Percentiles rank a stretch among this genome's conserved stretches.
These are phyloP conservation scores for Zygosaccharomyces pseudobailii DNA, from an alignment of 1,139 yeast genomes.

Conservation along the genomic window DNA sequence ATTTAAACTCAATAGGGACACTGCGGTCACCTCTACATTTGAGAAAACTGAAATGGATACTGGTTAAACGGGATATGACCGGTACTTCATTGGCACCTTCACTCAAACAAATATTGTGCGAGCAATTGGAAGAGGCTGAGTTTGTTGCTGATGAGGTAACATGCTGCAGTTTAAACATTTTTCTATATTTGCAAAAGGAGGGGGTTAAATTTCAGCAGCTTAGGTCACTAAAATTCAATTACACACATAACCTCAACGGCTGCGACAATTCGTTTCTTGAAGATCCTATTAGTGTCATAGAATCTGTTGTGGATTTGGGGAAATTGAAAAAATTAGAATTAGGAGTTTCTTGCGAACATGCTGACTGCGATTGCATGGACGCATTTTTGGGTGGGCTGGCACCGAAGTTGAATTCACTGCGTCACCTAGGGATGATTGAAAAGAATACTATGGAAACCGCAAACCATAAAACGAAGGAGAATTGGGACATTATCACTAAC, in stretches of 20 bases:
- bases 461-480: slow-evolving; percentile 50
- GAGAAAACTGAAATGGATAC: slow-evolving; percentile 13
- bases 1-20: slow-evolving; percentile 12
- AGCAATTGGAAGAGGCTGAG: slow-evolving; percentile 11
- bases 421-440: slow-evolving; percentile 46
- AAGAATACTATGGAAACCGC: slow-evolving; percentile 36
- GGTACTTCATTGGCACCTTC: slow-evolving; percentile 5
- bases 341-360: slow-evolving; percentile 43
- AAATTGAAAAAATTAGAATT: slow-evolving; percentile 38
- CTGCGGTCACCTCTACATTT: slow-evolving; percentile 10
- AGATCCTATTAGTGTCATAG: slow-evolving; percentile 27
- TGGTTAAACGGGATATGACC: slow-evolving; percentile 9
- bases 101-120: slow-evolving; percentile 4
- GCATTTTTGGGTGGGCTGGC: slow-evolving; percentile 37
- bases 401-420: slow-evolving; percentile 31
- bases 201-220: slow-evolving; percentile 16
- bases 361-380: slow-evolving; percentile 43
- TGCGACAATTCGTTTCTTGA: slow-evolving; percentile 34
- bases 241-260: slow-evolving; percentile 41
- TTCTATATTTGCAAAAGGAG: slow-evolving; percentile 29
- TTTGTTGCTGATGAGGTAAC: slow-evolving; percentile 34
- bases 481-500: slow-evolving; percentile 50
- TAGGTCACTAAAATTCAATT: slow-evolving; percentile 36
- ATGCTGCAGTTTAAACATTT: slow-evolving; percentile 35
- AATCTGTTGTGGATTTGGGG: slow-evolving; percentile 31